Percentiles rank a stretch among this genome's conserved stretches.
phyloP scores from a whole-genome alignment of 441 rosid genomes.

The Rhodomyrtus psidioides region DNA sequence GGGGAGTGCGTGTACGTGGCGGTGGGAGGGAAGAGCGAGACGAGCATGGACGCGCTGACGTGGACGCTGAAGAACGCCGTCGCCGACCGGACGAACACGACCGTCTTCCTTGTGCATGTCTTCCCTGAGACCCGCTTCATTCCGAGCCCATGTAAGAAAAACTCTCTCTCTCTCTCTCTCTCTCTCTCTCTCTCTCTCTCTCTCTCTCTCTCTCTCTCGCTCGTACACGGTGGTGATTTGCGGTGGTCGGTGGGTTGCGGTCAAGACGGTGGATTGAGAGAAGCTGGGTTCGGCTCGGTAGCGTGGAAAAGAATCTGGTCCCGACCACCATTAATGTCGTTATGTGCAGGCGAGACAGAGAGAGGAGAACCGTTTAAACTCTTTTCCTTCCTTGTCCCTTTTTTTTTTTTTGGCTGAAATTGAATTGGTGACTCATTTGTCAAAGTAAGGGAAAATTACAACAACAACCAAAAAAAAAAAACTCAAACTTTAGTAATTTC shows the following conservation, averaged over 20 bases:
- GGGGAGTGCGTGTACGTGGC: slow-evolving; percentile 5
- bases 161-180: background rate
- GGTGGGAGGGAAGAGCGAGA: slow-evolving; percentile 33
- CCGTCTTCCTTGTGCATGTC: slow-evolving; percentile 55
- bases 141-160: slow-evolving; percentile 63
- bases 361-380: background rate
- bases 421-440: background rate
- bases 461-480: no score
- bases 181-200: background rate
- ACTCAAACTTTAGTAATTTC: no score
- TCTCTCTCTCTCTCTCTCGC: no score
- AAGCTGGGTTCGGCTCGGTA: background rate
- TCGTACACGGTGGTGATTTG: background rate
- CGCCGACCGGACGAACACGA: slow-evolving; percentile 16
- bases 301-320: background rate
- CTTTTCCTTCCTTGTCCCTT: background rate
- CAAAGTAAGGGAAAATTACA: background rate
- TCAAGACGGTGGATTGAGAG: background rate
- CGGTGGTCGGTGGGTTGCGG: background rate
- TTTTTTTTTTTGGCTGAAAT: background rate
- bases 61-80: slow-evolving; percentile 52
- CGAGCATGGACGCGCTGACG: slow-evolving; percentile 66
- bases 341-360: background rate
- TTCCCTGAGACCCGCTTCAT: slow-evolving; percentile 59
- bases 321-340: background rate